A percentile compares a stretch with the other conserved stretches of the same genome.
Conservation (phyloP, 345 rosid species). For the Eucalyptus coolabah region DNA sequence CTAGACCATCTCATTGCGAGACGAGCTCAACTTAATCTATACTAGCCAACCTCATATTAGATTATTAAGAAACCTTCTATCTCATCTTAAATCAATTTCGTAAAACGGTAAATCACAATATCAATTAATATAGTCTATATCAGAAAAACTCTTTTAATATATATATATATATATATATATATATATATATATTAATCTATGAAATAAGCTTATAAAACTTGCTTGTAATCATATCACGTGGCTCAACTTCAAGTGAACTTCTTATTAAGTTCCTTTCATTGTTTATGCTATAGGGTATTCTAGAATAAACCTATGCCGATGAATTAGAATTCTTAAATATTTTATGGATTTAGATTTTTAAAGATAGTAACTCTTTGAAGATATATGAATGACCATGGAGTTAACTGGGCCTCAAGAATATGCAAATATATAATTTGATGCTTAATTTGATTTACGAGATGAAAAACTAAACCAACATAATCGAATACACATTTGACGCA, state of each 20-base stretch:
- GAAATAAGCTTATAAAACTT: not conserved
- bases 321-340: not conserved
- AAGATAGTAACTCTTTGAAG: not conserved
- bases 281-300: not conserved
- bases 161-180: no score
- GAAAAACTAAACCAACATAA: not conserved
- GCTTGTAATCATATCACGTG: not conserved
- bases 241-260: not conserved
- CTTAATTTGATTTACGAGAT: not conserved
- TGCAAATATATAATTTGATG: not conserved
- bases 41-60: no score
- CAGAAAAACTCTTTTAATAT: fast-evolving
- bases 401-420: not conserved
- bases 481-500: not conserved
- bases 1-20: no score
- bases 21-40: fast-evolving
- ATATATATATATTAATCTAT: not conserved
- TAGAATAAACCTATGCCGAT: not conserved
- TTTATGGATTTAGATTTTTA: not conserved
- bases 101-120: no score
- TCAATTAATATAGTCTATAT: no score
- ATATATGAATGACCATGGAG: not conserved
- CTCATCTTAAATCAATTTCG: no score
- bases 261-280: not conserved
- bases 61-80: no score